phyloP scores from a whole-genome alignment of 352 stramenopile genomes.

The Blastocystis sp. region DNA sequence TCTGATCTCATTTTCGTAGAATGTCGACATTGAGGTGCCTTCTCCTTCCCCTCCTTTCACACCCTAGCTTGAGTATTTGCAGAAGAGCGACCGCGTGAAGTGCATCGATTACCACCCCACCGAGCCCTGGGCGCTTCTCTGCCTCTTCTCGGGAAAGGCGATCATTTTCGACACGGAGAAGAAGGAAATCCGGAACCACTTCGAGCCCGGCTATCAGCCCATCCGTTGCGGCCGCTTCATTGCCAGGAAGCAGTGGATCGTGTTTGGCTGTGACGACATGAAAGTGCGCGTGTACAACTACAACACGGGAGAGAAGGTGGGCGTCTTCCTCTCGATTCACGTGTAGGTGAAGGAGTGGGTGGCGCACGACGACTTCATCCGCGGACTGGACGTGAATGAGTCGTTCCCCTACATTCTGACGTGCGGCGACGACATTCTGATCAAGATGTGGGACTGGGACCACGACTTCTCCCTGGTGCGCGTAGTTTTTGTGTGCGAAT shows the following conservation, averaged over 20 bases:
- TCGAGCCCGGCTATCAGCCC: constrained; percentile 90
- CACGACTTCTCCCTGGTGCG: constrained; percentile 43
- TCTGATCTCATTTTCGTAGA: neutral
- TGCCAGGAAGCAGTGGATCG: constrained; percentile 83
- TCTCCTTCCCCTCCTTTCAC: neutral
- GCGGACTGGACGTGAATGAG: constrained; percentile 89
- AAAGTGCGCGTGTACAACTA: constrained; percentile 96
- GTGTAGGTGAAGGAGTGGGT: constrained; percentile 83
- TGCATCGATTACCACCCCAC: constrained; percentile 94
- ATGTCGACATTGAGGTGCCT: constrained; percentile 51
- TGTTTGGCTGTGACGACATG: constrained; percentile 82
- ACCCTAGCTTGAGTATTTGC: constrained; percentile 59
- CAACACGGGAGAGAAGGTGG: constrained; percentile 96
- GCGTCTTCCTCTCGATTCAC: constrained; percentile 65
- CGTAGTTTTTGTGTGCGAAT: neutral
- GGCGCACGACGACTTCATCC: constrained; percentile 97
- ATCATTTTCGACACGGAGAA: constrained; percentile 98
- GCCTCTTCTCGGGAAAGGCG: constrained; percentile 92
- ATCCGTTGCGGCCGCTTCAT: constrained; percentile 86
- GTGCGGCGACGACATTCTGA: constrained; percentile 94
- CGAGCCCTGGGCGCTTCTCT: constrained; percentile 92
- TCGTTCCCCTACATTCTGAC: constrained; percentile 90
- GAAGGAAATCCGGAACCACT: constrained; percentile 88
- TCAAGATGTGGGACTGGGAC: constrained; percentile 95
- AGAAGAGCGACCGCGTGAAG: constrained; percentile 92